Evolutionary conservation across 495 filamentous ascomycete genomes (phyloP), one percentile per base, ranked within the genome.

Genomic region (Massariosphaeria phaeospora): DNA sequence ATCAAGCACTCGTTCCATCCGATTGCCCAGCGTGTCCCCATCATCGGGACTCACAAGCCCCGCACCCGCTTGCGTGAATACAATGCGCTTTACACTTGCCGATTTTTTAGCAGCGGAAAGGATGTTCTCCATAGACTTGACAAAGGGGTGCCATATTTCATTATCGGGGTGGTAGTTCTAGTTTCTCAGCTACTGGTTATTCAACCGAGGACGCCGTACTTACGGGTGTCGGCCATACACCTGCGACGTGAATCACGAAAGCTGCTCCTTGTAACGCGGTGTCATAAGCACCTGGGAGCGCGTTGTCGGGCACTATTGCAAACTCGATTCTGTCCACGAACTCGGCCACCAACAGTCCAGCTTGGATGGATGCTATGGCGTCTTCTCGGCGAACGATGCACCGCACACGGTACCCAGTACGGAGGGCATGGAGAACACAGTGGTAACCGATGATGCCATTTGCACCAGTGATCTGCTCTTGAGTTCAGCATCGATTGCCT

Each of bases 81-180:
- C 56, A n/a, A 59, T 27, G 1, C 56, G n/a, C 11, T 33, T 40
- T 6, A 59, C 56, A 0, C 48, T 59, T 6, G 42, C 56, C 13
- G 56, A 39, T 21, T 54, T 59, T 23, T 40, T 27, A 9, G 56
- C 41, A 5, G 56, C 56, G 1, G 48, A 54, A 15, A 59, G 49
- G 24, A 59, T 48, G n/a, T 59, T 54, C 18, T 53, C 48, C 56
- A 59, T 59, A 11, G 48, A 53, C 40, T 38, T 59, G 25, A 59
- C 49, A 23, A 59, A 59, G 18, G 56, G 56, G 15, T 53, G 21
- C 15, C 43, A 59, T 7, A 59, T 52, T 3, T 59, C 56, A 13
- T 48, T 48, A 17, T 59, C 56, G 2, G 56, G 48, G 39, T 54
- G 48, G 56, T 53, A 59, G 34, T 26, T 30, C 56, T 58, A 39